Conservation (phyloP, 495 filamentous ascomycete genomes). For the Trichoderma erinaceum region DNA sequence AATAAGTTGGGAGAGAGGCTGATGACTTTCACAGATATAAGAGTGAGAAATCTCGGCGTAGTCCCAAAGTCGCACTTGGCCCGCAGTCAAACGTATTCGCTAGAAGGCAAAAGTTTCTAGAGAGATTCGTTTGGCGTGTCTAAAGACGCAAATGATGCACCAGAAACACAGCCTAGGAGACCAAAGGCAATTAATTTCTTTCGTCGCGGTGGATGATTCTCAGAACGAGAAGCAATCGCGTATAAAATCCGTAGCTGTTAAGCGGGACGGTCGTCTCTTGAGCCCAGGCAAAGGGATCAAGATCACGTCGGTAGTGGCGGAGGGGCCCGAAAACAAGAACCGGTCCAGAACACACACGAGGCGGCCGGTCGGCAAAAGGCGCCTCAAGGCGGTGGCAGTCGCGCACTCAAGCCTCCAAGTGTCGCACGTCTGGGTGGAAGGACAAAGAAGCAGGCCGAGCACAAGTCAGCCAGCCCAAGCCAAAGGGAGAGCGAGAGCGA, state of each 20-base stretch:
- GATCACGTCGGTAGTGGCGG: slow-evolving; percentile 13
- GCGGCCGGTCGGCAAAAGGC: slow-evolving; percentile 12
- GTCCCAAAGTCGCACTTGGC: background rate
- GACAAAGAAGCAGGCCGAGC: slow-evolving; percentile 11
- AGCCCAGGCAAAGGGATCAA: slow-evolving; percentile 12
- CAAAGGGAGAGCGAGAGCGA: background rate
- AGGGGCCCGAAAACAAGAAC: background rate
- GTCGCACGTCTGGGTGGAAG: background rate
- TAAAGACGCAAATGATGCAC: background rate
- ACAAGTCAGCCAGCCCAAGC: slow-evolving; percentile 4
- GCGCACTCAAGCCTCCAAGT: background rate
- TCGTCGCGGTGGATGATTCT: background rate
- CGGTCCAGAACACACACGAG: slow-evolving; percentile 2
- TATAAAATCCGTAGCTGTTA: slow-evolving; percentile 3
- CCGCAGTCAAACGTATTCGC: background rate
- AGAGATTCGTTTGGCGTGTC: background rate
- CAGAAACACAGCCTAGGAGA: background rate
- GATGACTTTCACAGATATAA: background rate
- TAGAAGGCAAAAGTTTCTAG: background rate
- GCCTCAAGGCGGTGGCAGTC: slow-evolving; percentile 10
- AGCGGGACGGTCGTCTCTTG: slow-evolving; percentile 12
- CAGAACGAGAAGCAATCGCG: slow-evolving; percentile 1
- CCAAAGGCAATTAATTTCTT: background rate
- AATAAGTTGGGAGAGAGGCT: background rate
- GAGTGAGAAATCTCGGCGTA: background rate